Evolutionary conservation across 208 protist species (phyloP).

Genomic region (Zelonia costaricensis): DNA sequence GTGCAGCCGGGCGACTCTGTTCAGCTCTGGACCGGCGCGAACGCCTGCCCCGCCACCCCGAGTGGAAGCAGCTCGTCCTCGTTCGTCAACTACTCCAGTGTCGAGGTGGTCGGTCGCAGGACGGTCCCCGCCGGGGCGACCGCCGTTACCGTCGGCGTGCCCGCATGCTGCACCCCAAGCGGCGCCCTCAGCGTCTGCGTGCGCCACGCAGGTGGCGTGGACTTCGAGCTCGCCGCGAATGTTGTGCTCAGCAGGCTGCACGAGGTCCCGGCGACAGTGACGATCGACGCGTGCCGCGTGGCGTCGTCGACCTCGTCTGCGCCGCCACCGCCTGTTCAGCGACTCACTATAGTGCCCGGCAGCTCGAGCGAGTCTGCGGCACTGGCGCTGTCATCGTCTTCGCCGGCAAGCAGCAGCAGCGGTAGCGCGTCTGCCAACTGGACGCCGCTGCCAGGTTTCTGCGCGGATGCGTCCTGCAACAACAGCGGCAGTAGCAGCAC

Average conservation of each 20-base stretch:
- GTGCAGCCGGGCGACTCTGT: neutral
- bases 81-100: neutral
- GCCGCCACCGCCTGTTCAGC: too few relatives aligned
- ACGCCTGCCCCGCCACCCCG: neutral
- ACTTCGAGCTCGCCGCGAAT: neutral
- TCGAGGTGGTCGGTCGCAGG: neutral
- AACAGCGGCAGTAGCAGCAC: neutral
- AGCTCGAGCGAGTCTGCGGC: too few relatives aligned
- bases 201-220: neutral
- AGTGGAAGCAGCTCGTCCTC: too few relatives aligned
- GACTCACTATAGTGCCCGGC: too few relatives aligned
- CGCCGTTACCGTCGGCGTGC: neutral
- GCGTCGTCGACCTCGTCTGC: too few relatives aligned
- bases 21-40: conserved; percentile 8
- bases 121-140: neutral
- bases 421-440: neutral
- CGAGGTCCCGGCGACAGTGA: neutral
- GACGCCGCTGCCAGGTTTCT: neutral
- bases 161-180: neutral
- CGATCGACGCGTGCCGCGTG: neutral
- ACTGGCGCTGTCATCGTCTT: too few relatives aligned
- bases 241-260: neutral
- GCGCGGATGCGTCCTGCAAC: neutral
- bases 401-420: too few relatives aligned
- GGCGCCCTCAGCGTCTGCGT: conserved; percentile 1